These are phyloP conservation scores for Calonectria henricotiae DNA, from an alignment of 2,329 filamentous ascomycete genomes.

Conservation along the genomic window DNA sequence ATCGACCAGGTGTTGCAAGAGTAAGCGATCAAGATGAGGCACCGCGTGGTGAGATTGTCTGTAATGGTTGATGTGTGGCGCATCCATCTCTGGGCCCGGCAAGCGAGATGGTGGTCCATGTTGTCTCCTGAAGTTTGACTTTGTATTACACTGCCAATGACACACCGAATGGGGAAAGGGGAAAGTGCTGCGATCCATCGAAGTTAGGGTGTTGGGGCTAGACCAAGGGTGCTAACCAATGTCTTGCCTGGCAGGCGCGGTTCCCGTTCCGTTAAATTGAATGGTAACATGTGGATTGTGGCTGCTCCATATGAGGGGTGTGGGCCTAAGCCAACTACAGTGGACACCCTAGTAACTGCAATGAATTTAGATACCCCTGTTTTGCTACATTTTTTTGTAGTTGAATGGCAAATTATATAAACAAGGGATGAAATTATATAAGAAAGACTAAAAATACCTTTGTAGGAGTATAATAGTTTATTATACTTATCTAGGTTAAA, in stretches of 20 bases:
- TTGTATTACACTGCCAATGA: conserved; percentile 11
- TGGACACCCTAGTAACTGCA: too few species aligned
- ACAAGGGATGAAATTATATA: too few species aligned
- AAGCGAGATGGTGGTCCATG: conserved; percentile 30
- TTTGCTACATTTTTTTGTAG: too few species aligned
- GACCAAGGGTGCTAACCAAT: conserved; percentile 1
- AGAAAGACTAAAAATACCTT: too few species aligned
- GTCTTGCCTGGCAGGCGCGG: conserved; percentile 8
- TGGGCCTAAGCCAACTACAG: not conserved
- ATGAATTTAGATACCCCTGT: too few species aligned
- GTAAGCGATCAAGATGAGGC: not conserved
- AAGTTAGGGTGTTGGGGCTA: conserved; percentile 12
- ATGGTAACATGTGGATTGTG: conserved; percentile 7
- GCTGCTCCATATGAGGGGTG: conserved; percentile 11
- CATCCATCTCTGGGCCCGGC: conserved; percentile 6
- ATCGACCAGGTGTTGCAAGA: conserved; percentile 9
- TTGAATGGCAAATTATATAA: too few species aligned
- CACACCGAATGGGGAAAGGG: conserved; percentile 3
- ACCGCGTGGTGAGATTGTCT: conserved; percentile 12
- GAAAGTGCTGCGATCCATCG: conserved; percentile 19
- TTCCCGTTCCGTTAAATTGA: conserved; percentile 24
- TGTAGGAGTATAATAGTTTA: too few species aligned
- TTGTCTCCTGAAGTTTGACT: conserved; percentile 24
- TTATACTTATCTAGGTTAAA: too few species aligned
- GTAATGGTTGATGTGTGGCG: not conserved